These are phyloP conservation scores for Wickerhamomyces chaumierensis DNA, from an alignment of 805 yeast genomes.

Conservation along the genomic window DNA sequence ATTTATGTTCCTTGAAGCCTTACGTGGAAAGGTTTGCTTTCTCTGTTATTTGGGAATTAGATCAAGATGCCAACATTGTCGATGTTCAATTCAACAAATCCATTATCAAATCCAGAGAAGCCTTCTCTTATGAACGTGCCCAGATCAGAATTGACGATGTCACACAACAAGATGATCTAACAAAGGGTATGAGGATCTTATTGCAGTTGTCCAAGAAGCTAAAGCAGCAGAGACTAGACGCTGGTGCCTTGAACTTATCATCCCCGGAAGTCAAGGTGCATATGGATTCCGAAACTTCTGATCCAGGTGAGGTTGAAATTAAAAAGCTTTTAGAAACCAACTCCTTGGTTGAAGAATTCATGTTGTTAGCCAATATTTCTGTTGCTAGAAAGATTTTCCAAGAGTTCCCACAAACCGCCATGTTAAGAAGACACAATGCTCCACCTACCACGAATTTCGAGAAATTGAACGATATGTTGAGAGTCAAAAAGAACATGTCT, in stretches of 20 bases:
- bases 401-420: slow-evolving; percentile 94
- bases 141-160: slow-evolving; percentile 82
- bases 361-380: slow-evolving; percentile 93
- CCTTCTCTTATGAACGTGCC: slow-evolving; percentile 90
- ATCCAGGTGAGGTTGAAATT: slow-evolving; percentile 91
- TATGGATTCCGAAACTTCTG: slow-evolving; percentile 94
- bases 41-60: slow-evolving; percentile 92
- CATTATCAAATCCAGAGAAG: slow-evolving; percentile 82
- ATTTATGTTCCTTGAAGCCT: slow-evolving; percentile 89
- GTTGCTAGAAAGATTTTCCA: slow-evolving; percentile 91
- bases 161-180: slow-evolving; percentile 67
- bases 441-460: slow-evolving; percentile 95
- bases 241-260: slow-evolving; percentile 94
- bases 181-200: slow-evolving; percentile 80
- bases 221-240: slow-evolving; percentile 76
- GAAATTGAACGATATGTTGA: slow-evolving; percentile 75
- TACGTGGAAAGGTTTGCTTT: slow-evolving; percentile 94
- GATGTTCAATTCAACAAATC: slow-evolving; percentile 75
- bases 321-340: slow-evolving; percentile 83
- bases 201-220: slow-evolving; percentile 71
- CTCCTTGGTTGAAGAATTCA: slow-evolving; percentile 94
- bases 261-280: slow-evolving; percentile 97
- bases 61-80: slow-evolving; percentile 75
- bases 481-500: slow-evolving; percentile 64
- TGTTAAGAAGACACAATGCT: slow-evolving; percentile 96